phyloP scores from a whole-genome alignment of 2,329 filamentous ascomycete species.

The Aspergillus jensenii region DNA sequence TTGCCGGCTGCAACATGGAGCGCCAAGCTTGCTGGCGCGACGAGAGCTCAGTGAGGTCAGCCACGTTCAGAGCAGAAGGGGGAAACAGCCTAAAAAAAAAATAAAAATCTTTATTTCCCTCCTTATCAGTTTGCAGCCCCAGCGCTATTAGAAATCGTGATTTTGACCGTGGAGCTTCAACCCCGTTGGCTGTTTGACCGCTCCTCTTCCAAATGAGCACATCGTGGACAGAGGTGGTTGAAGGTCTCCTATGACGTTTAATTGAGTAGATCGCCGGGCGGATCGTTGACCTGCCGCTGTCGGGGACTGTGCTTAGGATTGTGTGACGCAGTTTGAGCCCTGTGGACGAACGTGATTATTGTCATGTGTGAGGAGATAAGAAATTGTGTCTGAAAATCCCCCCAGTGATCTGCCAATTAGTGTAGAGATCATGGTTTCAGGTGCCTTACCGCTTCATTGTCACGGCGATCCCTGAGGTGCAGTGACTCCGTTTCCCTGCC shows the following conservation, averaged over 20 bases:
- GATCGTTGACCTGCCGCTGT: neutral
- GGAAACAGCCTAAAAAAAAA: neutral
- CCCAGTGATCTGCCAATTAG: constrained; percentile 18
- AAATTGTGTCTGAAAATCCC: constrained; percentile 9
- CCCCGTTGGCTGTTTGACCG: neutral
- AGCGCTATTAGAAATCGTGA: neutral
- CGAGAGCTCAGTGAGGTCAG: neutral
- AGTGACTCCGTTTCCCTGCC: constrained; percentile 4
- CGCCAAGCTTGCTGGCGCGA: neutral
- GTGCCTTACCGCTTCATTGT: constrained; percentile 21
- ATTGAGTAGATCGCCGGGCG: neutral
- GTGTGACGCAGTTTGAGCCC: neutral
- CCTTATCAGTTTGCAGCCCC: neutral
- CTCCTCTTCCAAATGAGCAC: neutral
- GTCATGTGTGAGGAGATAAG: constrained; percentile 4
- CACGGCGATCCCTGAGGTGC: constrained; percentile 18
- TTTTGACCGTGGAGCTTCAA: neutral
- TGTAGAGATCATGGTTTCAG: constrained; percentile 21
- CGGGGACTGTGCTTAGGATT: neutral
- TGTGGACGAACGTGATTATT: neutral
- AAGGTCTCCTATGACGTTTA: neutral
- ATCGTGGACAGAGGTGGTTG: neutral
- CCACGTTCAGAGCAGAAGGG: neutral
- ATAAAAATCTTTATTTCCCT: neutral
- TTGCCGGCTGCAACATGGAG: neutral